A percentile compares a stretch with the other conserved stretches of the same genome.
Conservation (phyloP, 2,329 filamentous ascomycete genomes). For the Fusarium hainanense region DNA sequence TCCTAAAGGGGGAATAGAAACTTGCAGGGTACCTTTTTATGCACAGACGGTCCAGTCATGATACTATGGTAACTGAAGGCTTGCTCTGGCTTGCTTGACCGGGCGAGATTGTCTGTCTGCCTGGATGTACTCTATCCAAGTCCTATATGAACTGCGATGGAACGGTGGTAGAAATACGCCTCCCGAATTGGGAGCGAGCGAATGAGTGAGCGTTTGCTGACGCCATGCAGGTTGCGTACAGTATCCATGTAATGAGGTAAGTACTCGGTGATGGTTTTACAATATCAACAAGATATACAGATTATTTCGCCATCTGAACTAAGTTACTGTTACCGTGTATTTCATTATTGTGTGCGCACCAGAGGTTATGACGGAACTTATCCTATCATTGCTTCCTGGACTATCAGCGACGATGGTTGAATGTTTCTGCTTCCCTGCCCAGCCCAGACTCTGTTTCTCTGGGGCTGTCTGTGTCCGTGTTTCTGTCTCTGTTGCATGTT, state of each 20-base stretch:
- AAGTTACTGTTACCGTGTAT: neutral
- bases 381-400: constrained; percentile 15
- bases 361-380: constrained; percentile 8
- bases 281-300: constrained; percentile 11
- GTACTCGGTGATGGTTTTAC: neutral
- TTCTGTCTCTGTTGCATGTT: neutral
- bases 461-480: neutral
- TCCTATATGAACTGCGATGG: neutral
- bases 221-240: constrained; percentile 31
- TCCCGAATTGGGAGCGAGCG: constrained; percentile 37
- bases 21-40: constrained; percentile 17
- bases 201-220: constrained; percentile 34
- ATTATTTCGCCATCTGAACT: constrained; percentile 36
- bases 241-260: constrained; percentile 3
- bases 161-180: neutral
- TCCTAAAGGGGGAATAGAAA: constrained; percentile 20
- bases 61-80: neutral
- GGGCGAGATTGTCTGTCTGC: neutral
- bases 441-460: neutral
- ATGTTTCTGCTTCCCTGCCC: constrained; percentile 12
- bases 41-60: neutral
- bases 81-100: constrained; percentile 1
- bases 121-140: neutral
- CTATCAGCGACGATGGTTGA: constrained; percentile 22
- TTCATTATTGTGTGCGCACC: neutral